Base-by-base conservation (phyloP, 2,329 filamentous ascomycete species). In the Aspergillus amoenus region DNA sequence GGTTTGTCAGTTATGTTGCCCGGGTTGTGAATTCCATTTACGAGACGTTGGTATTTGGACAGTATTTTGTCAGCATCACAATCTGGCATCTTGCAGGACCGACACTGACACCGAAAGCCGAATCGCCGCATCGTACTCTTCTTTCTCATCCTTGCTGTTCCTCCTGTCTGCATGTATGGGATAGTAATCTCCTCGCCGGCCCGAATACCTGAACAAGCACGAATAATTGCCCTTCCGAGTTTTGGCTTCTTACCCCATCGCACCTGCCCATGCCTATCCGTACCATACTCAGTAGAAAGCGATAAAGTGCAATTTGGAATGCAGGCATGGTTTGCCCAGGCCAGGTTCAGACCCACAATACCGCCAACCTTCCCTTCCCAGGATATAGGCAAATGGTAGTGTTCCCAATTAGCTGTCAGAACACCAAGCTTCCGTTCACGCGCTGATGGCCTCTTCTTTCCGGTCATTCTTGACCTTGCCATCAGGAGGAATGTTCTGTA, bases 171-270 rank as follows among this genome's bases (percentile, higher is more conserved):
- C 4, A 58, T 47, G 49, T 70, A 70, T 1, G 63, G 37, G 39
- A 67, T 53, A 3, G 63, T 68, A 40, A 72, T 62, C 45, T 73
- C 68, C 18, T 65, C 61, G 1, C 67, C 69, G 5, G 40, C 40
- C 8, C 39, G 24, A 43, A 73, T 68, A 11, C 60, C 47, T 13
- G 17, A 55, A 34, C 48, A 57, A 9, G 66, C 62, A 27, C 61
- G 63, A 3, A 68, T 51, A 1, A 58, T 44, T 1, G 62, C 52
- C 5, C 45, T 56, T 8, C 32, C 48, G 2, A 58, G 17, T 3
- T 12, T 32, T 2, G 56, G 44, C 24, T 37, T 34, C 9, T 18
- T 21, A 18, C 45, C 12, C 18, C 18, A 41, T 7, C 15, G 4
- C 0, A 17, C 34, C 21, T 22, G 30, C 15, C 42, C 52, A 24